Evolutionary conservation across 2,329 filamentous ascomycete species (phyloP), one percentile per base, ranked within the genome.

Genomic region (Thermoascus crustaceus): DNA sequence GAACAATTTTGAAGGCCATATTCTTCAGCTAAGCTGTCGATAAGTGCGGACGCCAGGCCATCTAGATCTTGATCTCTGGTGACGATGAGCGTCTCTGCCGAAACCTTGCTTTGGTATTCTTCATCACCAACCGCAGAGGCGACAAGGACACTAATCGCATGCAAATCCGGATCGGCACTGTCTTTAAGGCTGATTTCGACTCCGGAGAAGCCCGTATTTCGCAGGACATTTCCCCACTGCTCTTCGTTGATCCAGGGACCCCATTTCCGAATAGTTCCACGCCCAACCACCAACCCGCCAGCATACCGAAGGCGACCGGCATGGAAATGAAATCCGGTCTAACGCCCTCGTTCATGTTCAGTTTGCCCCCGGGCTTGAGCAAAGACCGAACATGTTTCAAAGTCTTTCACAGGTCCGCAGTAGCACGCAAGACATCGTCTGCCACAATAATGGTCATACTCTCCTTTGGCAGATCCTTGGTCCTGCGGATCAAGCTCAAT

Each of bases 321-420:
- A 3, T 26, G 9, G 10, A 26, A 33, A n/a, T n/a, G n/a, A n/a
- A n/a, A n/a, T n/a, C n/a, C n/a, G n/a, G n/a, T n/a, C n/a, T n/a
- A n/a, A n/a, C n/a, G n/a, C 34, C 27, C 37, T 50, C 46, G 9
- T 32, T 27, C 9, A 50, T n/a, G 11, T 46, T 16, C 10, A 50
- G 25, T 5, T 27, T 36, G 4, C 46, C 47, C 14, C 33, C 35
- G 6, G 43, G 43, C 21, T 39, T 36, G 2, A 50, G 27, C 14
- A 50, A 33, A 16, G 32, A 42, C 9, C 37, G 38, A 1, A 50
- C 41, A 35, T 48, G 41, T 8, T n/a, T 19, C 16, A 50, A 24
- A 5, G 48, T 47, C 3, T 23, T 32, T 30, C 22, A 16, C 35
- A 27, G 1, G 51, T 54, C 4, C 47, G 49, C 29, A 53, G 50